Percentiles rank a stretch among this genome's conserved stretches.
phyloP scores from a whole-genome alignment of 257 asterid species.

The Leonotis leonurus region DNA sequence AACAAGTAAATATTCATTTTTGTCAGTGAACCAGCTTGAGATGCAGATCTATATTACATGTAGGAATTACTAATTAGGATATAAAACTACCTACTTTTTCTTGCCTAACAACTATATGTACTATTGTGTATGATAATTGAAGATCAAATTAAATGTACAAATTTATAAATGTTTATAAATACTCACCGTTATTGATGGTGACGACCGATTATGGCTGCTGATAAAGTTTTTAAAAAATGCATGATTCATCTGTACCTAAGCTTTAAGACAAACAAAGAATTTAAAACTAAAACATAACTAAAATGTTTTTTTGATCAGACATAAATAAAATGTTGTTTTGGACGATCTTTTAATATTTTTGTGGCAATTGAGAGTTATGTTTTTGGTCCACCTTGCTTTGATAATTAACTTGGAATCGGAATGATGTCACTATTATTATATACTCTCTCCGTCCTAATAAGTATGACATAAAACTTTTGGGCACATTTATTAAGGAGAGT shows the following conservation, averaged over 20 bases:
- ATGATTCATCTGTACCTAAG: slow-evolving; percentile 17
- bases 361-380: neutral
- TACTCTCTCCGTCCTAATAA: no score
- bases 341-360: slow-evolving; percentile 5
- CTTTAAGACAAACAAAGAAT: neutral
- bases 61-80: neutral
- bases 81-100: neutral
- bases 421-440: neutral
- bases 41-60: neutral
- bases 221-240: neutral
- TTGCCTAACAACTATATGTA: neutral
- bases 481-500: no score
- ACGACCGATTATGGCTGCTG: slow-evolving; percentile 33
- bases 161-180: neutral
- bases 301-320: neutral
- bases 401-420: neutral
- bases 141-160: neutral
- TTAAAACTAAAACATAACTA: neutral
- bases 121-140: neutral
- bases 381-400: slow-evolving; percentile 11
- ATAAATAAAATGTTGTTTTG: neutral
- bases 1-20: neutral
- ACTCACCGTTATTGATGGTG: neutral
- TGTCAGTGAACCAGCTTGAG: neutral
- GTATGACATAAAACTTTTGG: no score